Percentiles rank a stretch among this genome's conserved stretches.
Evolutionary conservation across 495 filamentous ascomycete species (phyloP).

Genomic region (Trichoderma orchidacearum): DNA sequence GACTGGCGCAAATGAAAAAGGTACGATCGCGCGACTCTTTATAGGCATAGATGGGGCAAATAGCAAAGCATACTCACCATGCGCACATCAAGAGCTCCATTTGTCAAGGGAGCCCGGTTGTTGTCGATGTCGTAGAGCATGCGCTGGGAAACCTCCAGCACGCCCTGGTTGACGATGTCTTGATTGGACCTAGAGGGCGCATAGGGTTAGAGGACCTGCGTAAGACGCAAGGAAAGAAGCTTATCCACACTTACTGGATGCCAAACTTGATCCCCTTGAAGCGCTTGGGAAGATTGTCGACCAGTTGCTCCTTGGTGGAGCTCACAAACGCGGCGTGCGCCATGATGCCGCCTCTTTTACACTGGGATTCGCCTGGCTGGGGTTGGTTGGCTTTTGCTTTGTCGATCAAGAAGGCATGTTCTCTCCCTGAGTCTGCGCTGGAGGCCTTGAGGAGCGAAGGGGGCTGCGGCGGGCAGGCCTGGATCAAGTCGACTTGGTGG

Average conservation of each 20-base stretch:
- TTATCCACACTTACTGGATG: constrained; percentile 49
- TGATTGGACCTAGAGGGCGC: constrained; percentile 51
- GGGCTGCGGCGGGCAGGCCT: background rate
- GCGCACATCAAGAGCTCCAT: constrained; percentile 77
- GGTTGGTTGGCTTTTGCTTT: background rate
- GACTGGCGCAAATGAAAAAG: background rate
- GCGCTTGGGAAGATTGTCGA: constrained; percentile 73
- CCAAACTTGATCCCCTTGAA: constrained; percentile 92
- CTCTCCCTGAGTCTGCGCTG: background rate
- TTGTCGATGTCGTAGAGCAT: constrained; percentile 78
- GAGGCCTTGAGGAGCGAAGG: background rate
- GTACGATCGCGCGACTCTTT: constrained; percentile 10
- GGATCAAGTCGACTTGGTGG: too few species aligned
- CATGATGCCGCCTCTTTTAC: background rate
- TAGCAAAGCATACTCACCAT: constrained; percentile 29
- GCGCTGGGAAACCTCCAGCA: constrained; percentile 82
- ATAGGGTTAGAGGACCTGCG: background rate
- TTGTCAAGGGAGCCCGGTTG: constrained; percentile 49
- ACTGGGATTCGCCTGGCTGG: background rate
- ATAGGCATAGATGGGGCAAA: background rate
- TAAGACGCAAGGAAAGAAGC: background rate
- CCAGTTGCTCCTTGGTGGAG: constrained; percentile 65
- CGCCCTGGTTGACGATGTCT: constrained; percentile 87
- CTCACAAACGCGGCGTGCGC: background rate
- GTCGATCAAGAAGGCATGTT: background rate